Evolutionary conservation across 1,284 basidiomycete species (phyloP), one percentile per base, ranked within the genome.

Genomic region (Peniophora sp.): DNA sequence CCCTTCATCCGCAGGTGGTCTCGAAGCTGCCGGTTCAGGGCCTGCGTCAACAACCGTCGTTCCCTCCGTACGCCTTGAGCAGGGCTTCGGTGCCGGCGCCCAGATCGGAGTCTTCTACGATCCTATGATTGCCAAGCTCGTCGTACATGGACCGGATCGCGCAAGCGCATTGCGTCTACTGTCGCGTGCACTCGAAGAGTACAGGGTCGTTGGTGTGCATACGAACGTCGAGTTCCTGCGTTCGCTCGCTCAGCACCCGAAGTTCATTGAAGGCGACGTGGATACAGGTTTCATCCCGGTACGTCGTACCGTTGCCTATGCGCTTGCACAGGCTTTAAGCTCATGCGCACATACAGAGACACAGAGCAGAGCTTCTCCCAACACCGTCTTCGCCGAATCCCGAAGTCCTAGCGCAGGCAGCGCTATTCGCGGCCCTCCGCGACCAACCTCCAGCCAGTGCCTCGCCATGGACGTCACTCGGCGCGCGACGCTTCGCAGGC

Each of bases 101-200:
- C 86, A 92, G 61, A 93, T 97, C 53, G 90, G 88, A 24, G 88
- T 94, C 3, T 92, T 85, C 68, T 97, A 97, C 65, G 94, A 97
- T 61, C 92, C 94, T 0, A 90, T 97, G 85, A 95, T 95, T 55
- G 85, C 92, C 24, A 93, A 93, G 63, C 81, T 97, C n/a, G 87
- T 97, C 41, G 92, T 92, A 9, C 89, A 93, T 59, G 94, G 90
- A 11, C 71, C 82, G 35, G 89, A 96, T 66, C 77, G 94, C n/a
- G 81, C 80, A 2, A 90, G 94, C 61, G 94, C 94, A 0, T 67
- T 97, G 55, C 74, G 89, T 9, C 74, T 91, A 60, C 74, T 97
- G 52, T 71, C 87, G 9, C 81, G 83, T 49, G 92, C 91, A 3
- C 68, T 97, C 45, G 87, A 88, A 50, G 84, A 94, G 60, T 97